Evolutionary conservation across 164 flowering plant genomes (phyloP), one percentile per base, ranked within the genome.

Genomic region (Magnolia sinica): DNA sequence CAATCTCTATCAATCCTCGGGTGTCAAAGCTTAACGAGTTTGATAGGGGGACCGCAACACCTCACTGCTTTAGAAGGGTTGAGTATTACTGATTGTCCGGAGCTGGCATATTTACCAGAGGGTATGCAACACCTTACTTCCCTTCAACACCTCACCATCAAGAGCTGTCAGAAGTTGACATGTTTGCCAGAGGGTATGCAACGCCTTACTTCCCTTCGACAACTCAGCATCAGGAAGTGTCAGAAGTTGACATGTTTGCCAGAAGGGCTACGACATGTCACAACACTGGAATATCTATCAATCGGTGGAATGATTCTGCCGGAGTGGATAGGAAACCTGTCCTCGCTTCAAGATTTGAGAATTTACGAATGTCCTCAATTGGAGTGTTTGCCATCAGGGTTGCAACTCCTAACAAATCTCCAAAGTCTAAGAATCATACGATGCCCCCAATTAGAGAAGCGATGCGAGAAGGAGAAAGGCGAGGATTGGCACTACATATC

Each of bases 1-100:
- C 1, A 31, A 1, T 1, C 0, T 31, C 37, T 31, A 1, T 1
- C 1, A n/a, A n/a, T n/a, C 37, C 1, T 31, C 4, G 0, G 0
- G 1, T 31, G 37, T 31, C 2, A 31, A 31, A 31, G 37, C 37
- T 3, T 31, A 31, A 31, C 37, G 37, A 31, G 37, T 31, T 31
- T 31, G 9, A 24, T 37, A 23, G 74, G 58, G 10, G 74, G 4
- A 11, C 37, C 58, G 45, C 64, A 55, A 8, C 64, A 16, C 7
- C 50, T 52, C 13, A 14, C 49, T 11, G 49, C 65, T 49, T 27
- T 72, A n/a, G 14, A 16, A 6, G 1, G 1, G 1, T 31, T 31
- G 37, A 1, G 1, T 0, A 31, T 31, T 31, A 2, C 0, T 0
- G 0, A 4, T 2, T 1, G 37, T 31, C 37, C 1, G 4, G 37